A percentile compares a stretch with the other conserved stretches of the same genome.
Conservation (phyloP, 805 yeast genomes). For the Blastobotrys peoriensis region DNA sequence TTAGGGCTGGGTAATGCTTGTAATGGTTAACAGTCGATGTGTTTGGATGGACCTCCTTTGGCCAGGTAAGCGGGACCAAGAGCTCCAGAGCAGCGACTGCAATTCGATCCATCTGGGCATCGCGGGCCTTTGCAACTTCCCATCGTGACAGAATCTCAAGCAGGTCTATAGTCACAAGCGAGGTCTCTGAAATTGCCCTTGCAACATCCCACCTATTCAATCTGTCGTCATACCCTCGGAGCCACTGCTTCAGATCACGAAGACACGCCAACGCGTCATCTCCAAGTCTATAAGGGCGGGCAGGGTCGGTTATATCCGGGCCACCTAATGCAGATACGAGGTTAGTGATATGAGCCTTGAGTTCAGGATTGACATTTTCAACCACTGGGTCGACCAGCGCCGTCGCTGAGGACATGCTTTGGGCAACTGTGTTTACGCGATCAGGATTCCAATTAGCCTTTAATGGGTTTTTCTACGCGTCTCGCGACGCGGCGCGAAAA, state of each 20-base stretch:
- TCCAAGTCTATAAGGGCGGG: slow-evolving; percentile 66
- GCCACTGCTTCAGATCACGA: slow-evolving; percentile 84
- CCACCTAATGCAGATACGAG: slow-evolving; percentile 91
- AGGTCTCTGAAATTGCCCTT: slow-evolving; percentile 75
- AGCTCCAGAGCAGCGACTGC: slow-evolving; percentile 72
- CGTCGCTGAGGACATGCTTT: too few relatives aligned
- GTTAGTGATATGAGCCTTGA: slow-evolving; percentile 64
- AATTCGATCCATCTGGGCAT: slow-evolving; percentile 47
- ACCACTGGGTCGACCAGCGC: too few relatives aligned
- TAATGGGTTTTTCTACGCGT: too few relatives aligned
- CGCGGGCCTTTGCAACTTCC: slow-evolving; percentile 39
- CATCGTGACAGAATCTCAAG: slow-evolving; percentile 68
- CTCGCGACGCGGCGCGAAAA: too few relatives aligned
- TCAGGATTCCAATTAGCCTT: too few relatives aligned
- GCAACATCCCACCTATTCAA: slow-evolving; percentile 74
- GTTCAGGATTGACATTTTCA: slow-evolving; percentile 27
- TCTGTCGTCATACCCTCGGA: slow-evolving; percentile 73
- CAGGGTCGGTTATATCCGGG: slow-evolving; percentile 53
- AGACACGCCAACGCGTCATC: slow-evolving; percentile 83
- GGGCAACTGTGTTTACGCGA: too few relatives aligned
- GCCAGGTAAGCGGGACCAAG: slow-evolving; percentile 82
- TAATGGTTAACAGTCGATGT: slow-evolving; percentile 56
- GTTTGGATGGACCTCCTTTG: slow-evolving; percentile 54
- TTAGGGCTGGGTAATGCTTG: slow-evolving; percentile 51
- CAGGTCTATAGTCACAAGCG: slow-evolving; percentile 66